phyloP scores from a whole-genome alignment of 2,329 filamentous ascomycete species.

The Calonectria honghensis region DNA sequence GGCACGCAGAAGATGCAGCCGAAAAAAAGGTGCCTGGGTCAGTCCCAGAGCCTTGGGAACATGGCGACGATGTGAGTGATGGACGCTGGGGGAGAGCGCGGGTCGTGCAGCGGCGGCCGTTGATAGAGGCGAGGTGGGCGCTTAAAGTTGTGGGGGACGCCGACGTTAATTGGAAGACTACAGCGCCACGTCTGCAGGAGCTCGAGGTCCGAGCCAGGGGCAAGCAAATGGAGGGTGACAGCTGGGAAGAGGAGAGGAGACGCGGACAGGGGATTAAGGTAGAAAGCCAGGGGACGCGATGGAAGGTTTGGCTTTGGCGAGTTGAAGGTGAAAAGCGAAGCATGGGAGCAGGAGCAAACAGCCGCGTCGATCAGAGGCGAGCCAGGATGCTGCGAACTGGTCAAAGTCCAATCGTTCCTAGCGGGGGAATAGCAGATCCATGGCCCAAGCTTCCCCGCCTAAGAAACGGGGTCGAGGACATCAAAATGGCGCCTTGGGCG shows the following conservation, averaged over 20 bases:
- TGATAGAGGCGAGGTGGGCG: constrained; percentile 48
- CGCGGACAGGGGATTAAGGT: constrained; percentile 14
- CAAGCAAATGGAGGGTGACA: constrained; percentile 39
- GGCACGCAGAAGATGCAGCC: constrained; percentile 31
- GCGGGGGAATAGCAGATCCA: constrained; percentile 23
- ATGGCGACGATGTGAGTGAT: constrained; percentile 39
- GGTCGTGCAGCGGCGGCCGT: constrained; percentile 38
- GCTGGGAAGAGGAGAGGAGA: background rate
- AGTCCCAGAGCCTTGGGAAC: constrained; percentile 51
- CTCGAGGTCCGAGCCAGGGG: constrained; percentile 32
- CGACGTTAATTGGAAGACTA: constrained; percentile 48
- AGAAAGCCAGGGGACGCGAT: constrained; percentile 3
- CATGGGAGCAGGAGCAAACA: background rate
- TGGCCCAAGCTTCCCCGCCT: constrained; percentile 36
- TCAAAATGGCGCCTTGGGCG: constrained; percentile 22
- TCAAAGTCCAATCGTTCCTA: constrained; percentile 9
- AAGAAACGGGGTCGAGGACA: background rate
- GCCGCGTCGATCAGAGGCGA: constrained; percentile 16
- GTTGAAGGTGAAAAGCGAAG: constrained; percentile 8
- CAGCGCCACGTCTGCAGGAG: constrained; percentile 50
- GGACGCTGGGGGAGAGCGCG: constrained; percentile 23
- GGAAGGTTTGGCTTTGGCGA: constrained; percentile 8
- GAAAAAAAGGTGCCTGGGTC: constrained; percentile 33
- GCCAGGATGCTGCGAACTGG: constrained; percentile 19
- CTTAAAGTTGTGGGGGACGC: constrained; percentile 53